These are phyloP conservation scores for Omphalea diandra DNA, from an alignment of 441 rosid genomes.

Conservation along the genomic window DNA sequence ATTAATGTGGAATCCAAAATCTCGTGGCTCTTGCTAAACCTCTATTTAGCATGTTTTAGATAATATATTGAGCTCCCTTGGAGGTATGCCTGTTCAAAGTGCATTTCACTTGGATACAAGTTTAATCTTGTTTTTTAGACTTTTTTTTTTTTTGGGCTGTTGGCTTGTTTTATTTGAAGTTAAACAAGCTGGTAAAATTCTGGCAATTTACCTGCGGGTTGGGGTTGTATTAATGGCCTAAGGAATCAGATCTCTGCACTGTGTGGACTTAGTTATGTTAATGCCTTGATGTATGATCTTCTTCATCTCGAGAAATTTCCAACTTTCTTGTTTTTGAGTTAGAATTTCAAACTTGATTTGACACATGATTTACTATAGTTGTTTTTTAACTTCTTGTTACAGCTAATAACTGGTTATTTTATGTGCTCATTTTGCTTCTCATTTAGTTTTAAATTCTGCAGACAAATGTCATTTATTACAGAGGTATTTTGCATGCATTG, in stretches of 20 bases:
- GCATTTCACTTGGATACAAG: not conserved
- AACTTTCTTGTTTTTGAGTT: too few relatives aligned
- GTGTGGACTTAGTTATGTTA: not conserved
- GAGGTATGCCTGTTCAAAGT: not conserved
- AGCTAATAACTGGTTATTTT: not conserved
- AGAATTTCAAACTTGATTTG: too few relatives aligned
- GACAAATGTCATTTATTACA: constrained; percentile 80
- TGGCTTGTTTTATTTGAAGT: not conserved
- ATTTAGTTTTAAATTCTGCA: constrained; percentile 31
- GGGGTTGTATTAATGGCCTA: not conserved
- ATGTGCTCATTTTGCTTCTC: constrained; percentile 19
- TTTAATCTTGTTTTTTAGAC: not conserved
- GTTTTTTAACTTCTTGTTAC: not conserved
- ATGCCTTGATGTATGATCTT: not conserved
- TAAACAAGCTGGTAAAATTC: not conserved
- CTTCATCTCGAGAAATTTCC: not conserved
- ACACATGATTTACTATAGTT: not conserved
- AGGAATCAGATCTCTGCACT: not conserved
- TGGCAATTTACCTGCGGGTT: not conserved
- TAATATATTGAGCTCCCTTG: not conserved
- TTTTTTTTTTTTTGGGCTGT: not conserved
- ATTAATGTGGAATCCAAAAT: not conserved
- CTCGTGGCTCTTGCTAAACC: not conserved
- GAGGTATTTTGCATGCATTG: constrained; percentile 80
- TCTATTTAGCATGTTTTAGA: not conserved